Base-by-base conservation (phyloP, 805 yeast genomes). In the Yamadazyma olivae region DNA sequence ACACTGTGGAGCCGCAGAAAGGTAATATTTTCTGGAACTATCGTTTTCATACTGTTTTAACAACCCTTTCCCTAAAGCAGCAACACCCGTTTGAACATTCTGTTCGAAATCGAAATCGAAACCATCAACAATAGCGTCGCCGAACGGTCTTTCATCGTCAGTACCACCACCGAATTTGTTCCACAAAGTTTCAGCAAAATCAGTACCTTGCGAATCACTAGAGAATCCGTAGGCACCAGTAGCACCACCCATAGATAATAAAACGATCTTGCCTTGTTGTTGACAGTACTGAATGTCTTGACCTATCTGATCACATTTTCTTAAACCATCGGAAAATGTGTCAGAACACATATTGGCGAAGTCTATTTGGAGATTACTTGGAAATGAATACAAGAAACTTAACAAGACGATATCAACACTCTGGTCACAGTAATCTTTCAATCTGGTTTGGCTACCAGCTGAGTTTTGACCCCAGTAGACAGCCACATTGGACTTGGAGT, bases 211-310 rank as follows among this genome's bases (percentile, higher is more conserved):
- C 4, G 54, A 38, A 40, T 66, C 75, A 31, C 54, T 43, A 4
- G 57, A 32, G 32, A 72, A 64, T 2, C 70, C 71, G 43, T 71
- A 72, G 27, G 59, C 39, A 38, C 74, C 64, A 35, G 55, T 23
- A 29, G 64, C 62, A 33, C 72, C 71, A 22, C 90, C 89, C 34
- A 90, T 56, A 0, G 96, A 87, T 7, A 90, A 56, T 24, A 90
- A 54, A 3, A 90, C 81, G 48, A 80, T 82, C 49, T 84, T 84
- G 33, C 95, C 96, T n/a, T 69, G 53, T 2, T 64, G 51, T 62
- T 90, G 96, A 64, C 97, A 90, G 4, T 79, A 70, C 39, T 69
- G 52, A 44, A 89, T 88, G 48, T 85, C 93, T 26, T 67, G 63
- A 16, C 73, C 88, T 39, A 61, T 59, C 9, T 49, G 44, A 17